A percentile compares a stretch with the other conserved stretches of the same genome.
Conservation (phyloP, 768 basidiomycete species). For the Termitomyces sp. region DNA sequence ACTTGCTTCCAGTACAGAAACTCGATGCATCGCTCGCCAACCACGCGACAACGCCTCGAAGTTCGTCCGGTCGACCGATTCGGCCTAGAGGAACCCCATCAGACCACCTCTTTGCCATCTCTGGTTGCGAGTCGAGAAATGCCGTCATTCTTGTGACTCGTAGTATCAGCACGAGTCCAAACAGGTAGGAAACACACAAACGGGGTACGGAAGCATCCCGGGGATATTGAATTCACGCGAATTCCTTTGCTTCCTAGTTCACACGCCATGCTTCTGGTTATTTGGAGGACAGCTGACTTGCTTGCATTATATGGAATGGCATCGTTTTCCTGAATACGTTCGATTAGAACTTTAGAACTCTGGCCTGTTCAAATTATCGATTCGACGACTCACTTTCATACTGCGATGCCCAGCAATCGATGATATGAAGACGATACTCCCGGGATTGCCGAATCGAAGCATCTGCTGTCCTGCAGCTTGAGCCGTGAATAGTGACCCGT, state of each 20-base stretch:
- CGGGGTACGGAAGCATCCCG: slow-evolving; percentile 69
- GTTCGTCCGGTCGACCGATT: slow-evolving; percentile 51
- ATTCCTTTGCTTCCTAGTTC: slow-evolving; percentile 40
- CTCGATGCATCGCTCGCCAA: neutral
- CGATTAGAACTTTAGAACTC: neutral
- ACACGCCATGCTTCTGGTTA: slow-evolving; percentile 78
- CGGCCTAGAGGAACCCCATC: slow-evolving; percentile 62
- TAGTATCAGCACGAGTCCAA: neutral
- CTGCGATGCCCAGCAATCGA: slow-evolving; percentile 53
- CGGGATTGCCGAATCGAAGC: slow-evolving; percentile 40
- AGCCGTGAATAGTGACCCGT: slow-evolving; percentile 43
- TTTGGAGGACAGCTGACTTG: slow-evolving; percentile 74
- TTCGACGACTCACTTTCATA: neutral
- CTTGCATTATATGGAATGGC: slow-evolving; percentile 58
- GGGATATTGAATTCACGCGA: slow-evolving; percentile 72
- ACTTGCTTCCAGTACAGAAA: slow-evolving; percentile 27
- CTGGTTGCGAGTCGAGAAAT: slow-evolving; percentile 60
- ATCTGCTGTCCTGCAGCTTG: neutral
- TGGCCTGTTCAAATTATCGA: too few relatives aligned
- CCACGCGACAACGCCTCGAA: neutral
- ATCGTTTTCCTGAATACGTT: neutral
- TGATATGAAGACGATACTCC: slow-evolving; percentile 62
- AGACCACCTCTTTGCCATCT: slow-evolving; percentile 60
- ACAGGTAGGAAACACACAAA: slow-evolving; percentile 19
- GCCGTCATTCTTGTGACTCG: slow-evolving; percentile 58